Evolutionary conservation across 2,329 filamentous ascomycete species (phyloP), one percentile per base, ranked within the genome.

Genomic region (Teratosphaeria nubilosa): DNA sequence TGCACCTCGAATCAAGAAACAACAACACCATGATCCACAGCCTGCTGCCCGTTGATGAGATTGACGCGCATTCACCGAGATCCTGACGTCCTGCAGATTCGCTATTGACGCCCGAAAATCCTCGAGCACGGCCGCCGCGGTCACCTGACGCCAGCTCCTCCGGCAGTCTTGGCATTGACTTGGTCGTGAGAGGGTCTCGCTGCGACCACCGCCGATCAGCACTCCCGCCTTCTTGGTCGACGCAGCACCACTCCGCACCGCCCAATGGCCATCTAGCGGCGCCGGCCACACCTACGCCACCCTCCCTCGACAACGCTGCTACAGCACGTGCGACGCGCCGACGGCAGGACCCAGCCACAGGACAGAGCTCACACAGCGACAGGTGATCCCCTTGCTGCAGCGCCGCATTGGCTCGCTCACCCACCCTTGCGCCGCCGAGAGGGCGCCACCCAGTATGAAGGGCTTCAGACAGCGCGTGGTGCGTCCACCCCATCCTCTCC

Each of bases 401-500:
- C 3, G 50, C 45, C 27, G 37, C 30, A 56, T 22, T 27, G 55
- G 32, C 45, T 50, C 24, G 30, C 30, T 20, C 27, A 27, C 22
- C 16, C 24, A 48, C 16, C 20, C 48, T 32, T 25, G 41, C 45
- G 50, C 16, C n/a, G 52, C 48, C 25, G n/a, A 51, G 14, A 51
- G 25, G 48, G 57, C 51, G 31, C 51, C 25, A 31, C 22, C n/a
- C 64, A 70, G 62, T 77, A 96, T 97, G 92, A 96, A 96, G 81
- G 88, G 90, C 75, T 95, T 97, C 77, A 88, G 91, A 78, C 90
- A 95, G 82, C 90, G 89, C 87, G 91, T 96, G 82, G 91, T 96
- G 85, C 82, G 89, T 85, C 64, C 61, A 48, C n/a, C 59, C 60
- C 66, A 61, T 58, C 45, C 65, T 64, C 65, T 59, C 63, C 62